Evolutionary conservation across 495 filamentous ascomycete genomes (phyloP).

Genomic region (Annulohypoxylon stygium): DNA sequence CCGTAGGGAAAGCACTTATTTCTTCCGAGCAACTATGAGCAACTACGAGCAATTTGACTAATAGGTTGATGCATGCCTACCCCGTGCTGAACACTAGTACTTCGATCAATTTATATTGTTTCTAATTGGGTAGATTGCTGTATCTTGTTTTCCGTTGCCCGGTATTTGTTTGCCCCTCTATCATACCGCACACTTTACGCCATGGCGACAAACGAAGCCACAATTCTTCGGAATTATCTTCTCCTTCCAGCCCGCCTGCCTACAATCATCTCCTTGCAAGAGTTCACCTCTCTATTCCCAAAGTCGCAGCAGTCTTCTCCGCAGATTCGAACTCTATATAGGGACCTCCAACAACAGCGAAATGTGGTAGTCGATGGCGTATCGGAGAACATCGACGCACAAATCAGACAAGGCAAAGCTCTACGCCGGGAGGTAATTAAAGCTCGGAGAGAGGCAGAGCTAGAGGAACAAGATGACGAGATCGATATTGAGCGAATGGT

Average conservation of each 20-base stretch:
- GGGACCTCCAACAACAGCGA: constrained; percentile 79
- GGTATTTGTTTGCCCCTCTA: constrained; percentile 1
- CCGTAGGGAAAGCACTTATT: constrained; percentile 8
- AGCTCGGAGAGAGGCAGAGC: constrained; percentile 65
- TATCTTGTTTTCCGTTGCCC: not conserved
- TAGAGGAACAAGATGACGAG: constrained; percentile 72
- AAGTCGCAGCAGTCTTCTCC: constrained; percentile 75
- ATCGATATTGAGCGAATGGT: constrained; percentile 79
- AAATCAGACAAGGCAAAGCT: constrained; percentile 72
- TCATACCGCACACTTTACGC: constrained; percentile 8
- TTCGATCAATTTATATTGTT: too few relatives aligned
- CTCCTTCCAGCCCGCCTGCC: constrained; percentile 80
- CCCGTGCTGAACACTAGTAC: not conserved
- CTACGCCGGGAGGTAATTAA: constrained; percentile 73
- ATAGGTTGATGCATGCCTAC: not conserved
- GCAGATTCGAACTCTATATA: constrained; percentile 80
- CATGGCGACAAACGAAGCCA: constrained; percentile 79
- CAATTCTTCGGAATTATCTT: constrained; percentile 82
- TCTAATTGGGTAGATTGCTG: not conserved
- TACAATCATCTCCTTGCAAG: constrained; percentile 75
- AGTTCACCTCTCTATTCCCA: constrained; percentile 84
- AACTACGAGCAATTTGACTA: not conserved
- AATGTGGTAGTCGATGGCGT: constrained; percentile 76
- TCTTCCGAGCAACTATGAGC: constrained; percentile 1
- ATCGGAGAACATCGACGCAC: constrained; percentile 73